Percentiles rank a stretch among this genome's conserved stretches.
Conservation (phyloP, 352 stramenopile genomes). For the Elongisporangium undulatum region DNA sequence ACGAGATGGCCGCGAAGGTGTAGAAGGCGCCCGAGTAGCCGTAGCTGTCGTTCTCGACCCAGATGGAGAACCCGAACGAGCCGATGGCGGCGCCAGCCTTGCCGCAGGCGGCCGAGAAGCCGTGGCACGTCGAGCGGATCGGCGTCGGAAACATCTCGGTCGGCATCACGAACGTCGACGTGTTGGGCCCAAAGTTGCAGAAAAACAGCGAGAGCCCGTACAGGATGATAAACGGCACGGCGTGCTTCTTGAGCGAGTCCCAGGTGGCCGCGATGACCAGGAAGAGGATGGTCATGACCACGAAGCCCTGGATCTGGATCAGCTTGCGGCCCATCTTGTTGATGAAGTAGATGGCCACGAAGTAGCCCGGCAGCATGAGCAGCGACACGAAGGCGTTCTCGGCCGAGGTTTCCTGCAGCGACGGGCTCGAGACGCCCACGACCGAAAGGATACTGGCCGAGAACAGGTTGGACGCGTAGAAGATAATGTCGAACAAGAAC, state of each 20-base stretch:
- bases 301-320: constrained; percentile 51
- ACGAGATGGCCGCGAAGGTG: constrained; percentile 46
- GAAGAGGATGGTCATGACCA: constrained; percentile 36
- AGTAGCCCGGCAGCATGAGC: constrained; percentile 57
- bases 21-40: constrained; percentile 60
- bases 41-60: constrained; percentile 50
- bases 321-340: constrained; percentile 39
- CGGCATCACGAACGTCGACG: constrained; percentile 87
- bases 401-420: constrained; percentile 27
- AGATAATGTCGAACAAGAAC: constrained; percentile 71
- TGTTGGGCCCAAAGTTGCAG: constrained; percentile 61
- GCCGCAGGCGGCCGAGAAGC: constrained; percentile 80
- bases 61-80: constrained; percentile 65
- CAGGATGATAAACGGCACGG: constrained; percentile 38
- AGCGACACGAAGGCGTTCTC: constrained; percentile 33
- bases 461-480: constrained; percentile 58
- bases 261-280: constrained; percentile 27
- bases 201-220: constrained; percentile 53
- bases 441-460: constrained; percentile 37
- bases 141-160: constrained; percentile 85
- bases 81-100: constrained; percentile 83
- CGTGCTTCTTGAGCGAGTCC: constrained; percentile 20
- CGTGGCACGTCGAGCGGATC: constrained; percentile 84
- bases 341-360: constrained; percentile 55
- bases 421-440: constrained; percentile 24